phyloP scores from a whole-genome alignment of 1,284 basidiomycete species.

The Volvariella volvacea region DNA sequence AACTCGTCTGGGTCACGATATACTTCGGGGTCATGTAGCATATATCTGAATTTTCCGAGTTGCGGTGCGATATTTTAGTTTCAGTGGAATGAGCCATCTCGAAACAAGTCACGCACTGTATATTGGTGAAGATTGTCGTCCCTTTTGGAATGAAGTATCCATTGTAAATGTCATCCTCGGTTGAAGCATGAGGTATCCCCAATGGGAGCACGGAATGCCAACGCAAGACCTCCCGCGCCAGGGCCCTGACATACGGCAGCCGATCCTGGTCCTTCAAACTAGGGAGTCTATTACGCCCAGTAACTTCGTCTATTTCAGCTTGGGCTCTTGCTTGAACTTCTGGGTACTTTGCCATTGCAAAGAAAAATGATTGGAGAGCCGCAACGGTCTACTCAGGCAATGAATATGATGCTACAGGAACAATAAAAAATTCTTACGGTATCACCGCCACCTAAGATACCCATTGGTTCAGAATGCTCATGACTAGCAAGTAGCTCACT shows the following conservation, averaged over 20 bases:
- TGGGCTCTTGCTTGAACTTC: slow-evolving; percentile 13
- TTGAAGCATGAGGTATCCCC: slow-evolving; percentile 3
- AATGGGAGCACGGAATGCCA: slow-evolving; percentile 9
- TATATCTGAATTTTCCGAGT: slow-evolving; percentile 7
- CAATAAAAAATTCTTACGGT: slow-evolving; percentile 3
- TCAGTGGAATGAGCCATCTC: neutral
- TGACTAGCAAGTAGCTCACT: neutral
- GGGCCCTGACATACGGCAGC: slow-evolving; percentile 12
- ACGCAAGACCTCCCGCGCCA: slow-evolving; percentile 11
- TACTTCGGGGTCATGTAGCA: slow-evolving; percentile 12
- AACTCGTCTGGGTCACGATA: slow-evolving; percentile 13
- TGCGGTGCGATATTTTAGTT: neutral
- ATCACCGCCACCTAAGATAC: slow-evolving; percentile 5
- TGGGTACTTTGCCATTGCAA: slow-evolving; percentile 11
- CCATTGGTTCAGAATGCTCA: neutral
- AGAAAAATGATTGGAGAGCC: slow-evolving; percentile 7
- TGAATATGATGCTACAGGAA: neutral
- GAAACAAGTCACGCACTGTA: slow-evolving; percentile 9
- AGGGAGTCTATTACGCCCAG: slow-evolving; percentile 4
- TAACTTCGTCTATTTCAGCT: slow-evolving; percentile 10
- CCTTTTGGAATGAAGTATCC: slow-evolving; percentile 13
- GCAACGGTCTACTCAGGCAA: slow-evolving; percentile 6
- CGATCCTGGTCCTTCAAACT: slow-evolving; percentile 4
- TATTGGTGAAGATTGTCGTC: slow-evolving; percentile 11
- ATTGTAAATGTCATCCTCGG: slow-evolving; percentile 7